A percentile compares a stretch with the other conserved stretches of the same genome.
Conservation (phyloP, 2,329 filamentous ascomycete species). For the Cercospora beticola region DNA sequence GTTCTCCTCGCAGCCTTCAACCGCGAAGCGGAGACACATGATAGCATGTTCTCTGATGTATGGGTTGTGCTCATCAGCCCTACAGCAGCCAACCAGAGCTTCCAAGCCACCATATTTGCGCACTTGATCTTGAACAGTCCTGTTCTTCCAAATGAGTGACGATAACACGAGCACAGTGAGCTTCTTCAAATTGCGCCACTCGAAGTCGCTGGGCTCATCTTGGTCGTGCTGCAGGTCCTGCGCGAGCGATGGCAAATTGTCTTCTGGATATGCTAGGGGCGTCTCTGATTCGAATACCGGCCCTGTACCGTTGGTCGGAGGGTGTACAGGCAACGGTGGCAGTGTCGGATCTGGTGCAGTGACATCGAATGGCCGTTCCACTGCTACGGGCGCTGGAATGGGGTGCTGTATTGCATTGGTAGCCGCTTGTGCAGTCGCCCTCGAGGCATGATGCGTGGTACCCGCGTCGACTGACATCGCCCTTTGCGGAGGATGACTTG, state of each 20-base stretch:
- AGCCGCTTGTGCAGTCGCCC: constrained; percentile 11
- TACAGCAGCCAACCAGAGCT: constrained; percentile 82
- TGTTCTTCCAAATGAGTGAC: constrained; percentile 82
- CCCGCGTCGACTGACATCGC: constrained; percentile 33
- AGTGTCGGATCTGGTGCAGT: constrained; percentile 28
- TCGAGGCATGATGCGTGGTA: constrained; percentile 18
- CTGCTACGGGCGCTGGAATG: constrained; percentile 43
- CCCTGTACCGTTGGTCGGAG: constrained; percentile 40
- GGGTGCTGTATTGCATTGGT: constrained; percentile 9
- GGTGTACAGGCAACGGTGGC: constrained; percentile 38
- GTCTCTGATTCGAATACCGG: constrained; percentile 47
- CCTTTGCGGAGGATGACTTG: constrained; percentile 24
- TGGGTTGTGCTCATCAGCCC: constrained; percentile 88
- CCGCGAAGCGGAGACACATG: constrained; percentile 75
- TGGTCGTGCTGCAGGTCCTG: constrained; percentile 46
- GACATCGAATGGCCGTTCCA: constrained; percentile 66
- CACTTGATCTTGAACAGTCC: constrained; percentile 83
- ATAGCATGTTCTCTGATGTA: constrained; percentile 91
- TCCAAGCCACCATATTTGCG: constrained; percentile 82
- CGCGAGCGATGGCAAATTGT: constrained; percentile 29
- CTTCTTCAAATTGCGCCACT: constrained; percentile 84
- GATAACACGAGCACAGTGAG: constrained; percentile 88
- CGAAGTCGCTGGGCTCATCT: constrained; percentile 65
- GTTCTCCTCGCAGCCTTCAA: constrained; percentile 69
- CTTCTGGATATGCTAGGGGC: constrained; percentile 42